Conservation (phyloP, 2,329 filamentous ascomycete genomes). For the Rosellinia necatrix region DNA sequence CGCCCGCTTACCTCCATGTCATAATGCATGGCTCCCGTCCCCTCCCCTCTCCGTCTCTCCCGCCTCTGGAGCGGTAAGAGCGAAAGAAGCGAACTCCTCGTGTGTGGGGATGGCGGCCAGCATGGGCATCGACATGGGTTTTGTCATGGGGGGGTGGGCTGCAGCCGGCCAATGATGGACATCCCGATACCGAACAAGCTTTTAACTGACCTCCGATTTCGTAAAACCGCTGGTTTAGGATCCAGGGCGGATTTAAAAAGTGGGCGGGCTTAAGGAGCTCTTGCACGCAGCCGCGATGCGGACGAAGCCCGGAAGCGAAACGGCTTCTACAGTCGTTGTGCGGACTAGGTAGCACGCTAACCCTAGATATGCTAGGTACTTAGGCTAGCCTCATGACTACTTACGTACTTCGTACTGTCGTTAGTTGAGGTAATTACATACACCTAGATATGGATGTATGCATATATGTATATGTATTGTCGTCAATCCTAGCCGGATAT, state of each 20-base stretch:
- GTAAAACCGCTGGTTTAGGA: not conserved
- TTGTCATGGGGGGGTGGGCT: not conserved
- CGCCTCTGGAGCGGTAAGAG: slow-evolving; percentile 3
- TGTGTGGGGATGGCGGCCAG: slow-evolving; percentile 3
- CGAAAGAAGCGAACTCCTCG: slow-evolving; percentile 15
- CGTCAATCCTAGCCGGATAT: too few relatives aligned
- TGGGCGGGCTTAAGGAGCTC: slow-evolving; percentile 7
- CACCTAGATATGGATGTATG: too few relatives aligned
- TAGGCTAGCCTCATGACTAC: too few relatives aligned
- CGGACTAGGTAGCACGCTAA: too few relatives aligned
- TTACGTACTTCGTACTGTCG: too few relatives aligned
- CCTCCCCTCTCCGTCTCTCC: too few relatives aligned
- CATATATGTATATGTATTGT: too few relatives aligned
- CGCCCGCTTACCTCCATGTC: too few relatives aligned
- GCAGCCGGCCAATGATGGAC: slow-evolving; percentile 11
- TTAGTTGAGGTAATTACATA: too few relatives aligned
- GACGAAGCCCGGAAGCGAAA: slow-evolving; percentile 22
- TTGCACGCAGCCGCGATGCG: not conserved
- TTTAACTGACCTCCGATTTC: not conserved
- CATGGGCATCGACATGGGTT: not conserved
- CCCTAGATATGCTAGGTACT: too few relatives aligned
- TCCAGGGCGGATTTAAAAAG: slow-evolving; percentile 14
- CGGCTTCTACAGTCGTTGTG: too few relatives aligned
- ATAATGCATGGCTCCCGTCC: too few relatives aligned
- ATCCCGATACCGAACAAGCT: not conserved